These are phyloP conservation scores for Phaeoacremonium minimum DNA, from an alignment of 2,329 filamentous ascomycete genomes.

Conservation along the genomic window DNA sequence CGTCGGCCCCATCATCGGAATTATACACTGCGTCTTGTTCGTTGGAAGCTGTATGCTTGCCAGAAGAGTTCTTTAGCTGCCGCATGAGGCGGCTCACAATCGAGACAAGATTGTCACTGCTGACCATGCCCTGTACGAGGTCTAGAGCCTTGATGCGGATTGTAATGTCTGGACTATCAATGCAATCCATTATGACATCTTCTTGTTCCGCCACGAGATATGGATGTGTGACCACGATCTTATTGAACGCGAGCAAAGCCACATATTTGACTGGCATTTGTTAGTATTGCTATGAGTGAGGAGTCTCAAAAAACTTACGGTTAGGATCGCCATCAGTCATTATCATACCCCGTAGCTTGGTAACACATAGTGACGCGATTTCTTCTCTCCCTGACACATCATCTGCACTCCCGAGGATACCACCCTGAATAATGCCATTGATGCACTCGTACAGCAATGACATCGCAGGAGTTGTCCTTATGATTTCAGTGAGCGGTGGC, in stretches of 20 bases:
- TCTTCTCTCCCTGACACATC: slow-evolving; percentile 81
- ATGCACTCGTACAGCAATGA: slow-evolving; percentile 98
- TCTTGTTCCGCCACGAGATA: slow-evolving; percentile 87
- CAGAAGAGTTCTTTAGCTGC: slow-evolving; percentile 66
- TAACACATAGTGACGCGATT: slow-evolving; percentile 87
- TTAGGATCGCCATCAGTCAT: slow-evolving; percentile 92
- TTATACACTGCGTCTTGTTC: slow-evolving; percentile 38
- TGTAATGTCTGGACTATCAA: slow-evolving; percentile 92
- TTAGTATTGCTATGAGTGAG: too few relatives aligned
- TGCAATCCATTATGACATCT: slow-evolving; percentile 93
- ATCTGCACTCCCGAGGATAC: slow-evolving; percentile 80
- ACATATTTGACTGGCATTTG: slow-evolving; percentile 80
- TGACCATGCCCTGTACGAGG: slow-evolving; percentile 91
- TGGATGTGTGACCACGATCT: slow-evolving; percentile 85
- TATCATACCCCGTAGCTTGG: slow-evolving; percentile 90
- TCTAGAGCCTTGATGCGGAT: slow-evolving; percentile 92
- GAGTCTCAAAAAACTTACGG: too few relatives aligned
- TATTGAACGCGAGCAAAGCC: slow-evolving; percentile 89
- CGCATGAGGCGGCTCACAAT: slow-evolving; percentile 85
- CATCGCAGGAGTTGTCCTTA: slow-evolving; percentile 93
- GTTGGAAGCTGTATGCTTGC: slow-evolving; percentile 33
- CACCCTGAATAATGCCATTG: slow-evolving; percentile 95
- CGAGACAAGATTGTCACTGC: slow-evolving; percentile 73
- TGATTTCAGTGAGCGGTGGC: slow-evolving; percentile 86
- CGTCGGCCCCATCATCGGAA: slow-evolving; percentile 47